Percentiles rank a stretch among this genome's conserved stretches.
These are phyloP conservation scores for Sarcodon sp. DNA, from an alignment of 768 basidiomycete species.

Conservation along the genomic window DNA sequence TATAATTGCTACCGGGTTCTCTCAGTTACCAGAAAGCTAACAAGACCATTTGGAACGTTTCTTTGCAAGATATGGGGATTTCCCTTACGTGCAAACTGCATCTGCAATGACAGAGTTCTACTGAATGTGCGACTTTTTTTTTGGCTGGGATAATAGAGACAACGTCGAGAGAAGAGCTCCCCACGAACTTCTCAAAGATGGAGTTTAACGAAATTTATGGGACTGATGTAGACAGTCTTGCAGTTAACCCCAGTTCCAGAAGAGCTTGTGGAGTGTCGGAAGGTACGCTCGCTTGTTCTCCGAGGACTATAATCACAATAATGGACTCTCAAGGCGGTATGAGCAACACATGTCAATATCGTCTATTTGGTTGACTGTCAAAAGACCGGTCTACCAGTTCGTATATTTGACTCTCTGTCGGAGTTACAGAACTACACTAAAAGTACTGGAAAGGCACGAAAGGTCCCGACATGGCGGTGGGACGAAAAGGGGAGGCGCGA, in stretches of 20 bases:
- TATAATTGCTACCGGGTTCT: no score
- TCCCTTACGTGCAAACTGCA: slow-evolving; percentile 1
- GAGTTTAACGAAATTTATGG: slow-evolving; percentile 11
- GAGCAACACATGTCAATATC: slow-evolving; percentile 17
- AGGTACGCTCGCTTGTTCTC: slow-evolving; percentile 2
- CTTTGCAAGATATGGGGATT: slow-evolving; percentile 8
- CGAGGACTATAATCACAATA: background rate
- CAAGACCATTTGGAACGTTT: slow-evolving; percentile 3
- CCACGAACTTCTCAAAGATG: slow-evolving; percentile 3
- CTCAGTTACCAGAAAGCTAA: background rate
- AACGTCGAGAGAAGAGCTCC: background rate
- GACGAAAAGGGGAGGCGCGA: background rate
- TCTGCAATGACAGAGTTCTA: slow-evolving; percentile 5
- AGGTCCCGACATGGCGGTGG: background rate
- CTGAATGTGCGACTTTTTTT: background rate
- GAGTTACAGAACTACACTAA: slow-evolving; percentile 14
- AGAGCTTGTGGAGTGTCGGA: slow-evolving; percentile 2
- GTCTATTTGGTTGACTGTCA: slow-evolving; percentile 16
- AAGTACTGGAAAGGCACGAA: slow-evolving; percentile 1
- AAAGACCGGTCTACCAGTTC: slow-evolving; percentile 7
- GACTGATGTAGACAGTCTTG: slow-evolving; percentile 6
- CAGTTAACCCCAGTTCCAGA: slow-evolving; percentile 1
- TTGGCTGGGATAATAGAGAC: background rate
- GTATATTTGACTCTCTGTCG: slow-evolving; percentile 9
- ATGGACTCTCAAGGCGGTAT: slow-evolving; percentile 8